Evolutionary conservation across 768 basidiomycete species (phyloP).

Genomic region (Lactifluus rugatus): DNA sequence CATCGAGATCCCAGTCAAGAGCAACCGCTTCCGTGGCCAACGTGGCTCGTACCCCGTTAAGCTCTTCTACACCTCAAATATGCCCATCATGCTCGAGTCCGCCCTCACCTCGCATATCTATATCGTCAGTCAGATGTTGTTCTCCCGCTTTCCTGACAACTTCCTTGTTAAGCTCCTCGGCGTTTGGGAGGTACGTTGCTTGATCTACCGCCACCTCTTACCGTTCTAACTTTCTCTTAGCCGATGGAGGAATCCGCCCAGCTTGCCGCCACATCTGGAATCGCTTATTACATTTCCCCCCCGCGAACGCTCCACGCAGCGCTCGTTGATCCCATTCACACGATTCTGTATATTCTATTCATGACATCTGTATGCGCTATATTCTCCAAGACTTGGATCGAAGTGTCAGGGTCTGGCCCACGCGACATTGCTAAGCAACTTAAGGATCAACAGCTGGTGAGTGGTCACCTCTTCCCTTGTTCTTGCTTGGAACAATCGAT

Average conservation of each 20-base stretch:
- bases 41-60: constrained; percentile 94
- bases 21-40: constrained; percentile 93
- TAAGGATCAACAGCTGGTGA: constrained; percentile 95
- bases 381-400: constrained; percentile 99
- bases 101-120: constrained; percentile 92
- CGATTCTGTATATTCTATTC: constrained; percentile 81
- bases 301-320: constrained; percentile 89
- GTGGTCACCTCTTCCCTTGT: constrained; percentile 4
- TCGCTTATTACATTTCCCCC: constrained; percentile 97
- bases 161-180: constrained; percentile 84
- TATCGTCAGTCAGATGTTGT: constrained; percentile 94
- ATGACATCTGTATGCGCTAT: constrained; percentile 91
- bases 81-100: constrained; percentile 99
- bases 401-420: constrained; percentile 92
- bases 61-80: constrained; percentile 97
- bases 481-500: background rate
- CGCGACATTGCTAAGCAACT: constrained; percentile 95
- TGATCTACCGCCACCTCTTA: background rate
- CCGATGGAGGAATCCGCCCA: constrained; percentile 92
- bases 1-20: constrained; percentile 97
- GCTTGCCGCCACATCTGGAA: constrained; percentile 79
- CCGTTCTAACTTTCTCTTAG: constrained; percentile 32
- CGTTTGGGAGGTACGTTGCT: constrained; percentile 83
- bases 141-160: constrained; percentile 83
- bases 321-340: constrained; percentile 90